A percentile compares a stretch with the other conserved stretches of the same genome.
These are phyloP conservation scores for Erythrophleum fordii DNA, from an alignment of 306 rosid species.

Conservation along the genomic window DNA sequence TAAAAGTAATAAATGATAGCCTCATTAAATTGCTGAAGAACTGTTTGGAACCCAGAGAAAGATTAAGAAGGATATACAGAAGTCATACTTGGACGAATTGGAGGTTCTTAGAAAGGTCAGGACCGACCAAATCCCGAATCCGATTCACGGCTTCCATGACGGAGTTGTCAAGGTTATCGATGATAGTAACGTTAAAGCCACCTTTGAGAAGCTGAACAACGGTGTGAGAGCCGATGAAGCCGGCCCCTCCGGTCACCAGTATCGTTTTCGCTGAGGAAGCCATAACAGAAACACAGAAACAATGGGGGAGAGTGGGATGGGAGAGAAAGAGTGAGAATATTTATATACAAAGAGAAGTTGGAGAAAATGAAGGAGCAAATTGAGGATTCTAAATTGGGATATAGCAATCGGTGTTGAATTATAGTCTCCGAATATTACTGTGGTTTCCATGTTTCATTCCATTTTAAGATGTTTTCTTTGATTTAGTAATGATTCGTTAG, in stretches of 20 bases:
- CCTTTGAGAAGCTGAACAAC: slow-evolving; percentile 80
- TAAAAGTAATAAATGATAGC: too few relatives aligned
- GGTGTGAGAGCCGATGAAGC: slow-evolving; percentile 89
- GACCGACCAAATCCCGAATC: slow-evolving; percentile 69
- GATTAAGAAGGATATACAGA: not conserved
- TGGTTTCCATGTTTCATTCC: not conserved
- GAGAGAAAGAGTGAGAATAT: not conserved
- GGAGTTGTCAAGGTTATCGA: slow-evolving; percentile 83
- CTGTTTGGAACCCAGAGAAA: not conserved
- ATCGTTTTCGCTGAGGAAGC: slow-evolving; percentile 51
- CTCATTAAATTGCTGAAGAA: not conserved
- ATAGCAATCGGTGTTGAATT: not conserved
- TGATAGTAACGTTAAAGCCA: slow-evolving; percentile 61
- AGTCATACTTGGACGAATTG: slow-evolving; percentile 60
- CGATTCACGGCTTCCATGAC: slow-evolving; percentile 70
- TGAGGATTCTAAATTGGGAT: not conserved
- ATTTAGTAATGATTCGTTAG: not conserved
- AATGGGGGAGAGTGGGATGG: not conserved
- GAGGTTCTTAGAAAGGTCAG: slow-evolving; percentile 68
- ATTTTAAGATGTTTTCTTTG: not conserved
- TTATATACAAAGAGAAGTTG: not conserved
- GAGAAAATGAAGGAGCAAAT: not conserved
- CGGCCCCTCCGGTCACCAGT: slow-evolving; percentile 89
- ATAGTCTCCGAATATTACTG: not conserved
- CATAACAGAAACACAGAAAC: slow-evolving; percentile 31